These are phyloP conservation scores for Coniophora puteana DNA, from an alignment of 1,284 basidiomycete species.

Conservation along the genomic window DNA sequence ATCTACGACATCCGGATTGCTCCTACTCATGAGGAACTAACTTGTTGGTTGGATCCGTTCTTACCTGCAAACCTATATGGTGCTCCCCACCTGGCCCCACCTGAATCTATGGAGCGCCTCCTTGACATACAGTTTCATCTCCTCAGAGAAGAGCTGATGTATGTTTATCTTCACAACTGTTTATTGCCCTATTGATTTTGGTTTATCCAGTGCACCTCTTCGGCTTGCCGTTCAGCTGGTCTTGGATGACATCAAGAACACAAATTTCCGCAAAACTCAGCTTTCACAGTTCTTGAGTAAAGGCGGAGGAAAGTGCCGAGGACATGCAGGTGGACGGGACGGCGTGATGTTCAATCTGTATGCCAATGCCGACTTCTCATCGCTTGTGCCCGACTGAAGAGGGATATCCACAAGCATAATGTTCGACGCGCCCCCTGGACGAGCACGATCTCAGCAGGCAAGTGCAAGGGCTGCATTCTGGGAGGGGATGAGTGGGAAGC, in stretches of 20 bases:
- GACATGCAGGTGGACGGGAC: slow-evolving; percentile 33
- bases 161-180: slow-evolving; percentile 17
- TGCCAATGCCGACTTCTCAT: slow-evolving; percentile 40
- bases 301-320: slow-evolving; percentile 44
- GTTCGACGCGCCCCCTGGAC: slow-evolving; percentile 50
- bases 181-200: neutral
- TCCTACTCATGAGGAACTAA: slow-evolving; percentile 61
- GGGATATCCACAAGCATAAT: slow-evolving; percentile 43
- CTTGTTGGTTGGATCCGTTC: slow-evolving; percentile 41
- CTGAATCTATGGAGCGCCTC: slow-evolving; percentile 54
- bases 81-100: slow-evolving; percentile 57
- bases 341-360: slow-evolving; percentile 56
- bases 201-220: slow-evolving; percentile 41
- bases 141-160: slow-evolving; percentile 66
- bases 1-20: slow-evolving; percentile 57
- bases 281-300: slow-evolving; percentile 34
- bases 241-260: slow-evolving; percentile 35
- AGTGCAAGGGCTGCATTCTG: slow-evolving; percentile 43
- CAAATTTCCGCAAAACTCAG: slow-evolving; percentile 21
- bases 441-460: slow-evolving; percentile 36
- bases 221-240: slow-evolving; percentile 45
- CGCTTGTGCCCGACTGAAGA: slow-evolving; percentile 40
- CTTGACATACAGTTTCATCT: slow-evolving; percentile 71
- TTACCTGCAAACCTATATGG: slow-evolving; percentile 53
- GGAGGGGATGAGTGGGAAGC: slow-evolving; percentile 47